phyloP scores from a whole-genome alignment of 148 eudicot species.

The Rhododendron molle region DNA sequence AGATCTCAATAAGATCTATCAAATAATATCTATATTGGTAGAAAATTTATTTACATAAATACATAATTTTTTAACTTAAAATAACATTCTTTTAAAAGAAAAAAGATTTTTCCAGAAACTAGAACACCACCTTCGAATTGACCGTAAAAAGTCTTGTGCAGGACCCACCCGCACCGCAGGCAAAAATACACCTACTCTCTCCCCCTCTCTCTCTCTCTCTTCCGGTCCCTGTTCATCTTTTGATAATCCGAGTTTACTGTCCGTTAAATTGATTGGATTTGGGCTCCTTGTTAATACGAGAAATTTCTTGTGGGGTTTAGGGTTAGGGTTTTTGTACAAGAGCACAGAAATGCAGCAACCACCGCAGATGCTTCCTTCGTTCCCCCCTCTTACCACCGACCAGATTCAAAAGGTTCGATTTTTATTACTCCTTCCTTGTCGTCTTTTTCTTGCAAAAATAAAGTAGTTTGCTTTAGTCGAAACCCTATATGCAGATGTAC shows the following conservation, averaged over 20 bases:
- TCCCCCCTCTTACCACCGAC: slow-evolving; percentile 76
- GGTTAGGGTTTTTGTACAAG: slow-evolving; percentile 19
- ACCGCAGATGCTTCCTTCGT: slow-evolving; percentile 56
- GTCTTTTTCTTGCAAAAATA: not conserved
- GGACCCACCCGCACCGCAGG: not conserved
- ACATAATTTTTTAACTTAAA: too few relatives aligned
- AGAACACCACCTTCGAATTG: too few relatives aligned
- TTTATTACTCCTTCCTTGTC: not conserved
- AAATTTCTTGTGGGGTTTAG: slow-evolving; percentile 5
- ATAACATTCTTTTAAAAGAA: too few relatives aligned
- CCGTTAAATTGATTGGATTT: not conserved
- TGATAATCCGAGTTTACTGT: not conserved
- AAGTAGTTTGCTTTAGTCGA: not conserved
- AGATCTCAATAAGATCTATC: too few relatives aligned
- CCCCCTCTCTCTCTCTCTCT: not conserved
- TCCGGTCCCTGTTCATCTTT: not conserved
- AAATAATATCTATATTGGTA: too few relatives aligned
- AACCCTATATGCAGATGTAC: not conserved
- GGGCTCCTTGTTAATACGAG: not conserved
- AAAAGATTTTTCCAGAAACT: too few relatives aligned
- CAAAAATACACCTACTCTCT: not conserved
- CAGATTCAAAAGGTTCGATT: slow-evolving; percentile 81
- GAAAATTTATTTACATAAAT: too few relatives aligned
- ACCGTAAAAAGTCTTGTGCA: not conserved
- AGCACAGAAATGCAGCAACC: slow-evolving; percentile 57